Evolutionary conservation across 805 yeast species (phyloP).

Genomic region (Candida glaebosa): DNA sequence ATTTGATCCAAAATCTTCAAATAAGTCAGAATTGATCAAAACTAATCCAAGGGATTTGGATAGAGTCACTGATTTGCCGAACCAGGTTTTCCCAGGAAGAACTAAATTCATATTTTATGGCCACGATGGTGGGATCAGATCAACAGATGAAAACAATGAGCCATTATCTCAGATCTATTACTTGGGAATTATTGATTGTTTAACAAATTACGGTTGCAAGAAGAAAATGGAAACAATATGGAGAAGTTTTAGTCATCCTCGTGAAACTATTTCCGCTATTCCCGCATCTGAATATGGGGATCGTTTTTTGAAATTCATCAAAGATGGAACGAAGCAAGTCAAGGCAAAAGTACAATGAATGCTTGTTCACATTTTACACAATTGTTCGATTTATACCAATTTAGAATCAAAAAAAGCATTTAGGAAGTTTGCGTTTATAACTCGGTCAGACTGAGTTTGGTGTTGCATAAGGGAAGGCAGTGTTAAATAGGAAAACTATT

Average conservation of each 20-base stretch:
- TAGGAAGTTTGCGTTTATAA: background rate
- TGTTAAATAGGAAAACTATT: slow-evolving; percentile 4
- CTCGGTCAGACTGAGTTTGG: background rate
- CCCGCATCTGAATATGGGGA: slow-evolving; percentile 91
- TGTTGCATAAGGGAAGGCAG: background rate
- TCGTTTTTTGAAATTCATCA: slow-evolving; percentile 73
- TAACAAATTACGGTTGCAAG: slow-evolving; percentile 71
- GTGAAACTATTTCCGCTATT: slow-evolving; percentile 76
- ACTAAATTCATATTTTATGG: slow-evolving; percentile 61
- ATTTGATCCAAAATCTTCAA: slow-evolving; percentile 40
- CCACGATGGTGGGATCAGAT: slow-evolving; percentile 81
- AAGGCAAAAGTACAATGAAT: slow-evolving; percentile 10
- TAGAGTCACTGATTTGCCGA: slow-evolving; percentile 39
- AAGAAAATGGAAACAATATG: slow-evolving; percentile 84
- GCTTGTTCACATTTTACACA: background rate
- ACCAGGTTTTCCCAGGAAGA: slow-evolving; percentile 42
- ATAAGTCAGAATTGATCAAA: slow-evolving; percentile 36
- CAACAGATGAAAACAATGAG: slow-evolving; percentile 60
- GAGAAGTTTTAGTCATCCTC: slow-evolving; percentile 67
- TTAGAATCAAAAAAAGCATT: background rate
- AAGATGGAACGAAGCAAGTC: slow-evolving; percentile 19
- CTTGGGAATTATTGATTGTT: slow-evolving; percentile 90
- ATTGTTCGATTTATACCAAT: background rate
- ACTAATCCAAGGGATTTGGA: slow-evolving; percentile 47
- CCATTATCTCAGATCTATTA: slow-evolving; percentile 74